Base-by-base conservation (phyloP, 2,329 filamentous ascomycete species). In the Fulvia fulva region DNA sequence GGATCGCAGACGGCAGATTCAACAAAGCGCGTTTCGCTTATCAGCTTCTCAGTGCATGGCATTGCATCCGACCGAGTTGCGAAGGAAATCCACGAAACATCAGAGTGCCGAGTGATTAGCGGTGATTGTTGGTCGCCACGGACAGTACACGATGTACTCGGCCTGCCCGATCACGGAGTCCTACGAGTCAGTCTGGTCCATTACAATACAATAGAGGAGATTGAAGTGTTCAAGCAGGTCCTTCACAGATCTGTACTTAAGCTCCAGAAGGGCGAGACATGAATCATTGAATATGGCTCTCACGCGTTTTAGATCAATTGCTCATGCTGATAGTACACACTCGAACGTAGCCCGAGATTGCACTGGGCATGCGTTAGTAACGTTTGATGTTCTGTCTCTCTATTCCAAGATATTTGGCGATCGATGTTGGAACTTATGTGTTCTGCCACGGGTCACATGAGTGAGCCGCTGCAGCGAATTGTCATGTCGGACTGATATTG, bases 71-170 rank as follows among this genome's bases (percentile, higher is more conserved):
- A 55, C 25, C 12, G 44, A 19, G 53, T 55, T 16, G 53, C 44
- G 16, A 14, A 55, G 32, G 44, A 47, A 30, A 55, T 55, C 41
- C 53, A 55, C 43, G 53, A 55, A 30, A 55, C 22, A 9, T 55
- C 53, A 26, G 47, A 47, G n/a, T 55, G n/a, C 32, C 23, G 53
- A 30, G n/a, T 55, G 41, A 55, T 55, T 30, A 55, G 41, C 25
- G 53, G 53, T 21, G 53, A 55, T 21, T 55, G 53, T 22, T 55
- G 53, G 53, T 55, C 53, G 41, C 53, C 53, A 7, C 37, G 53
- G n/a, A 55, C 53, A 14, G 53, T 55, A 8, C 53, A 55, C 26
- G 53, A 55, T 14, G 53, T 55, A 8, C 28, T 55, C 22, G 53
- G 53, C 9, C 53, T 46, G 14, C 53, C 53, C n/a, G 44, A 49